Conservation (phyloP, 1,284 basidiomycete genomes). For the Gastroboletus turbinatus region DNA sequence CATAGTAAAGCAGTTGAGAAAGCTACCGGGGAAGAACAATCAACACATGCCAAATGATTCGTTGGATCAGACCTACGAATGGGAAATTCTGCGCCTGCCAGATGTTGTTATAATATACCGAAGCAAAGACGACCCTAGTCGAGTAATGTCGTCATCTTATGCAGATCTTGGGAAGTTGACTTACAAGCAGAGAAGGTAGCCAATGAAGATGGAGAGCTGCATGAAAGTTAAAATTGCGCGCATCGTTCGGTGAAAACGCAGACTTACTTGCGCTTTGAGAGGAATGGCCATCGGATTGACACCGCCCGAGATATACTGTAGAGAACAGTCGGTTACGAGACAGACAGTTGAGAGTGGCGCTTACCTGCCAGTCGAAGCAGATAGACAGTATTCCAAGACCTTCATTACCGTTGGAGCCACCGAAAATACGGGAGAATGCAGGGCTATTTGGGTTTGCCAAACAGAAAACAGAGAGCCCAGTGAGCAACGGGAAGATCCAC, state of each 20-base stretch:
- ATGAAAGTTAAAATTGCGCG: not conserved
- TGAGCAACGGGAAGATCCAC: constrained; percentile 50
- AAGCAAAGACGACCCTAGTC: constrained; percentile 43
- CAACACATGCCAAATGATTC: not conserved
- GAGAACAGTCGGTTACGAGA: constrained; percentile 8
- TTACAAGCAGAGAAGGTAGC: constrained; percentile 50
- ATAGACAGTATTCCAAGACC: constrained; percentile 50
- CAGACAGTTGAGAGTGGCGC: not conserved
- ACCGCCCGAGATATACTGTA: constrained; percentile 45
- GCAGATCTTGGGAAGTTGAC: not conserved
- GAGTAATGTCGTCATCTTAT: not conserved
- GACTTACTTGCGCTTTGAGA: constrained; percentile 41
- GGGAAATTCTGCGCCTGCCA: constrained; percentile 50
- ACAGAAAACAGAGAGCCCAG: constrained; percentile 57
- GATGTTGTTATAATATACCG: constrained; percentile 46
- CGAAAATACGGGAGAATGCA: constrained; percentile 56
- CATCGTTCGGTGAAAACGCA: not conserved
- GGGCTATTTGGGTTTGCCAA: constrained; percentile 49
- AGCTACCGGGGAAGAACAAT: constrained; percentile 23
- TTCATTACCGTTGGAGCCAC: constrained; percentile 60
- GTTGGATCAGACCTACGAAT: constrained; percentile 35
- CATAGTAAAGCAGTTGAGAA: constrained; percentile 49
- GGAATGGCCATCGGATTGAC: constrained; percentile 48
- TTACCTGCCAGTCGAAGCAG: constrained; percentile 56
- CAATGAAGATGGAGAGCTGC: constrained; percentile 44